Evolutionary conservation across 2,329 filamentous ascomycete genomes (phyloP), one percentile per base, ranked within the genome.

Genomic region (Zymoseptoria ardabiliae): DNA sequence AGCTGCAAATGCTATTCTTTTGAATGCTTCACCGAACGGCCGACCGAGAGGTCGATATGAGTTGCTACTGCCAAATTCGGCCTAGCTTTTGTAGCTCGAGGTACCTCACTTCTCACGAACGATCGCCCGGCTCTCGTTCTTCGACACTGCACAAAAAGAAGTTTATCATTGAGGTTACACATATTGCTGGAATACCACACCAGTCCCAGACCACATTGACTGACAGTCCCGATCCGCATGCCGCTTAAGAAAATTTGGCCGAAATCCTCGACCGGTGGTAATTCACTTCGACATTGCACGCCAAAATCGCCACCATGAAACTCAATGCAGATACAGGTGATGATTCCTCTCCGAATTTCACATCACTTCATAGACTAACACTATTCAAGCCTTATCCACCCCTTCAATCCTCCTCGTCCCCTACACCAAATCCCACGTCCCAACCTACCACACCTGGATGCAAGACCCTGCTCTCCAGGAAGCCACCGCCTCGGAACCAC

Each of bases 381-480:
- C n/a, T n/a, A n/a, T n/a, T n/a, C n/a, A n/a, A n/a, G 68, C 70
- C 35, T 58, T 72, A 48, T 64, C 83, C 2, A 88, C 88, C 1
- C 75, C 81, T 4, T 79, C 79, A 54, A 78, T 89, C 51, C 81
- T 95, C 19, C 82, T 97, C 9, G 91, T 96, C 9, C 92, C 92
- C 0, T 97, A 97, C 74, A 87, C 87, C 63, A 75, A 80, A 45
- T 88, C 86, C 70, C 93, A 97, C 77, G 93, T 97, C 22, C 81
- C 81, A 17, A 85, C 81, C 45, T 97, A 97, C 72, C 90, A 96
- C 72, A 77, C 81, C 69, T 97, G 93, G 93, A 97, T 97, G 92
- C 82, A 92, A 78, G 87, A 94, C 10, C 61, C 89, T 85, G 82
- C 85, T 53, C 89, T 97, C 48, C 92, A 88, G 77, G 80, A 85